Base-by-base conservation (phyloP, 352 stramenopile species). In the Pilasporangium apinafurcum region DNA sequence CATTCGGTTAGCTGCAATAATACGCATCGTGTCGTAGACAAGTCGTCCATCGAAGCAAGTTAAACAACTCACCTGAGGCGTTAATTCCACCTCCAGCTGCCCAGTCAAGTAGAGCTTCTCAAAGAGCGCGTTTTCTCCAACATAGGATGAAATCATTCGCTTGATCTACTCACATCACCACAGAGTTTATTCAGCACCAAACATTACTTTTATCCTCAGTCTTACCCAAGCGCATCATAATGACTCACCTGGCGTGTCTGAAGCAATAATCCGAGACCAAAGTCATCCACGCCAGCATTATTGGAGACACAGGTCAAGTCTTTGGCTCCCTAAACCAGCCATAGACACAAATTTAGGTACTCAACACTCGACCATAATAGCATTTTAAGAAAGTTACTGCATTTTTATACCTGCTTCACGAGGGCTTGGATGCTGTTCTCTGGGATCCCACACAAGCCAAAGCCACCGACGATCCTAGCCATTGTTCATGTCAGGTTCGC, bases 111-210 rank as follows among this genome's bases (percentile, higher is more conserved):
- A 96, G 14, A 95, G 68, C 37, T 91, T 83, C 55, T 97, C 89
- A 48, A 97, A 97, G 8, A 95, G 51, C 37, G 96, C 95, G 56
- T 98, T 98, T 62, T 98, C 95, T 20, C 95, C 95, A 3, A 98
- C 95, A 62, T 98, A 98, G 12, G 74, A 95, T 40, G 83, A 96
- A 37, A 98, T 97, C 85, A 98, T 96, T 33, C 89, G 73, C 60
- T 98, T 98, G 30, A 98, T 95, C 76, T 88, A 21, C 5, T 47
- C 8, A 24, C 17, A 44, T 37, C 32, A 7, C 24, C n/a, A n/a
- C n/a, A n/a, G n/a, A n/a, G n/a, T n/a, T n/a, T n/a, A n/a, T n/a
- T n/a, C n/a, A n/a, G n/a, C n/a, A n/a, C n/a, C n/a, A n/a, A n/a
- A n/a, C n/a, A n/a, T n/a, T n/a, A n/a, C n/a, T n/a, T n/a, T n/a